These are phyloP conservation scores for Fraxinus cuspidata DNA, from an alignment of 257 asterid genomes.

Conservation along the genomic window DNA sequence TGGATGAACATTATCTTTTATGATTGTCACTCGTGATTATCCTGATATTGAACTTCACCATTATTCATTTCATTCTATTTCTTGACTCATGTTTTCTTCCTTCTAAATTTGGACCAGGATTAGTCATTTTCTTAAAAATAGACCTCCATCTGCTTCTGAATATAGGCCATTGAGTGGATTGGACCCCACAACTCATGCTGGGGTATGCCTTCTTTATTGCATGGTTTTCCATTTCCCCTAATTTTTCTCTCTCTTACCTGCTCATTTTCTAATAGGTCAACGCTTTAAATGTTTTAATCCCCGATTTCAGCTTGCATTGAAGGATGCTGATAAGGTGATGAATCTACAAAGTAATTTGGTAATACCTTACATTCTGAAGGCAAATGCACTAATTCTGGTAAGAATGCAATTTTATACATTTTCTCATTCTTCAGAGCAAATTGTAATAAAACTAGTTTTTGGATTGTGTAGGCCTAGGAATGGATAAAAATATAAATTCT, in stretches of 20 bases:
- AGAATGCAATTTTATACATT: conserved; percentile 32
- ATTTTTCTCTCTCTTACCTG: conserved; percentile 5
- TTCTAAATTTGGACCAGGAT: conserved; percentile 45
- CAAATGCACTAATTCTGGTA: conserved; percentile 90
- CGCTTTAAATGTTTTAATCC: conserved; percentile 12
- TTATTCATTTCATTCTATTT: conserved; percentile 13
- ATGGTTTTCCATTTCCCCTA: background rate
- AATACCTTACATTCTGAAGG: conserved; percentile 70
- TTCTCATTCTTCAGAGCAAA: background rate
- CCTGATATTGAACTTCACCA: conserved; percentile 18
- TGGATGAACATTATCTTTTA: background rate
- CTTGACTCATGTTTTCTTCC: conserved; percentile 7
- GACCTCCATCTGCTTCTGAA: conserved; percentile 84
- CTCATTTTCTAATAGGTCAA: conserved; percentile 3
- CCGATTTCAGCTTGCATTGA: conserved; percentile 74
- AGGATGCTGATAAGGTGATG: conserved; percentile 92
- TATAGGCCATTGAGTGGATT: conserved; percentile 77
- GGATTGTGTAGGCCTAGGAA: conserved; percentile 13
- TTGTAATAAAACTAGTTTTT: conserved; percentile 10
- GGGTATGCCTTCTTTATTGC: conserved; percentile 45
- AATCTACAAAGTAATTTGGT: conserved; percentile 41
- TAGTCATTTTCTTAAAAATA: conserved; percentile 67
- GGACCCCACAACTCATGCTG: conserved; percentile 94
- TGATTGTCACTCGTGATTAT: background rate
- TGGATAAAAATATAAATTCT: conserved; percentile 1